phyloP scores from a whole-genome alignment of 345 rosid genomes.

The Streptanthus diversifolius region DNA sequence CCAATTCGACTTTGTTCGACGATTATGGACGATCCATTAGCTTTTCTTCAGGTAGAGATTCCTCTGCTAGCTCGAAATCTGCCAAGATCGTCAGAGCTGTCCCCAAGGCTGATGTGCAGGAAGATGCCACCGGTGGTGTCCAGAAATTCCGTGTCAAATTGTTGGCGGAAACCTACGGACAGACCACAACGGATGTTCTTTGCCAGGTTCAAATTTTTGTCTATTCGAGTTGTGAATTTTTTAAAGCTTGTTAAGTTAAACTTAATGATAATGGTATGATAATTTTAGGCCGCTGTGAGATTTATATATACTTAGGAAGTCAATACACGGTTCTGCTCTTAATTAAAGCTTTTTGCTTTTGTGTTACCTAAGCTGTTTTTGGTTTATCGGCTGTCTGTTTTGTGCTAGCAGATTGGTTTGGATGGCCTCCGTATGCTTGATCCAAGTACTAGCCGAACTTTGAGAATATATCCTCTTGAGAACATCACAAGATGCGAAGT shows the following conservation, averaged over 20 bases:
- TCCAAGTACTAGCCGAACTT: conserved; percentile 71
- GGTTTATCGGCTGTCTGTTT: neutral
- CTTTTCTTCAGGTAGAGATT: conserved; percentile 55
- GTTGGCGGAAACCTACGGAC: conserved; percentile 80
- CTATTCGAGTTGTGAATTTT: neutral
- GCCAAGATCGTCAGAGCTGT: conserved; percentile 86
- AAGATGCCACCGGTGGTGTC: conserved; percentile 77
- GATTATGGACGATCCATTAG: conserved; percentile 88
- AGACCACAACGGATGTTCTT: conserved; percentile 85
- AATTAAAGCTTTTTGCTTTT: neutral
- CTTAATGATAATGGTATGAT: neutral
- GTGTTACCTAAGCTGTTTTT: neutral
- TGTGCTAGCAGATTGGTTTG: conserved; percentile 75
- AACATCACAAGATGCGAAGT: conserved; percentile 93
- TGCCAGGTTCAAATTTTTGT: conserved; percentile 52
- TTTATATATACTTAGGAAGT: neutral
- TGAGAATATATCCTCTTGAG: conserved; percentile 96
- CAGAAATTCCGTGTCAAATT: conserved; percentile 94
- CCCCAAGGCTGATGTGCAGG: conserved; percentile 81
- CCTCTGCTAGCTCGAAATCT: conserved; percentile 39
- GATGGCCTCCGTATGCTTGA: conserved; percentile 98
- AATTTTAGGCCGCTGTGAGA: neutral
- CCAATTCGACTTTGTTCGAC: conserved; percentile 68
- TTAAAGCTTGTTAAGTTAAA: neutral
- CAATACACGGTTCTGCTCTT: neutral